Percentiles rank a stretch among this genome's conserved stretches.
These are phyloP conservation scores for Barnettozyma californica DNA, from an alignment of 805 yeast species.

Conservation along the genomic window DNA sequence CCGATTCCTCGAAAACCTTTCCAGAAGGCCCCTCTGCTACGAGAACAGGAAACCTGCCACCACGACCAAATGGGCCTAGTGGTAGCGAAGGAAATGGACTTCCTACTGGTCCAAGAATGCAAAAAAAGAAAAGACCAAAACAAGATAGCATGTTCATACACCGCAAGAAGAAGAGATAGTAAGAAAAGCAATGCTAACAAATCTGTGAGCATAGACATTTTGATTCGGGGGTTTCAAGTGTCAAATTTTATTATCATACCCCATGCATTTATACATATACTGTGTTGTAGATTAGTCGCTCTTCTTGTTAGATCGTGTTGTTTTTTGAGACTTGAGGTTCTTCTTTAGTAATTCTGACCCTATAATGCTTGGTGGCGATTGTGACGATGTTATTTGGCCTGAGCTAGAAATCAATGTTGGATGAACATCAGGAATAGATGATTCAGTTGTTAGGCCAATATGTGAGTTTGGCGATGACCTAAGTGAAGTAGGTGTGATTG, in stretches of 20 bases:
- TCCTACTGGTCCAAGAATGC: not conserved
- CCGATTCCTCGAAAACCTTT: slow-evolving; percentile 1
- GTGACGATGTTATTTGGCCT: not conserved
- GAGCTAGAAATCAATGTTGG: slow-evolving; percentile 1
- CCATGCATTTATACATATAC: not conserved
- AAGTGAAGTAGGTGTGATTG: not conserved
- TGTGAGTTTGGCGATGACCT: not conserved
- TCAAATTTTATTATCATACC: not conserved
- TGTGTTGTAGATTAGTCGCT: slow-evolving; percentile 1
- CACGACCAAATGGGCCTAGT: slow-evolving; percentile 2
- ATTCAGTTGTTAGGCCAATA: not conserved
- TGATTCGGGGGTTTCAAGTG: not conserved
- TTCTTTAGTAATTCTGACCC: not conserved
- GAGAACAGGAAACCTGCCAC: slow-evolving; percentile 17
- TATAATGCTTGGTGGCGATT: not conserved
- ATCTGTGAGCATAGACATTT: not conserved
- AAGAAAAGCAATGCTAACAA: not conserved
- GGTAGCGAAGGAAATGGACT: not conserved
- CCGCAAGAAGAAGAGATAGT: slow-evolving; percentile 5
- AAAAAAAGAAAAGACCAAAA: slow-evolving; percentile 9
- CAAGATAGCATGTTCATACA: slow-evolving; percentile 10
- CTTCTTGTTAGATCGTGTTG: slow-evolving; percentile 3
- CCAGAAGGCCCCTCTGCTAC: slow-evolving; percentile 8
- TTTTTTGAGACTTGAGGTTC: not conserved
- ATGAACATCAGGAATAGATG: not conserved